A percentile compares a stretch with the other conserved stretches of the same genome.
phyloP scores from a whole-genome alignment of 1,139 yeast species.

The Sugiyamaella sp. region DNA sequence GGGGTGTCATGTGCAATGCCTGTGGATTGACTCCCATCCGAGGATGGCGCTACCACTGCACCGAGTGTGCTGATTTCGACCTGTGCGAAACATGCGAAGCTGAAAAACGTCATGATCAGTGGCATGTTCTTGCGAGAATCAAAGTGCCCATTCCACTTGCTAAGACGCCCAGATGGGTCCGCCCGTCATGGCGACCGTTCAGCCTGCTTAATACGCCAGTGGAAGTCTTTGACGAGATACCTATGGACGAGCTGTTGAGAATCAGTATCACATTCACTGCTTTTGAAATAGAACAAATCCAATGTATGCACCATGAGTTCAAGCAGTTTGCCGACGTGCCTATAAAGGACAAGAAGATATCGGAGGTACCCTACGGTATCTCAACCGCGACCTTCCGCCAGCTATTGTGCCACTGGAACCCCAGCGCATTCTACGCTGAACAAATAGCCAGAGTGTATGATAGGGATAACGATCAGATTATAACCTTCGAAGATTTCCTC shows the following conservation, averaged over 20 bases:
- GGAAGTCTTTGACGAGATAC: background rate
- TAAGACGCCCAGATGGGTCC: conserved; percentile 37
- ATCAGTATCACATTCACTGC: background rate
- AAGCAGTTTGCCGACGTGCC: conserved; percentile 17
- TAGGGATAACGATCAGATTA: conserved; percentile 32
- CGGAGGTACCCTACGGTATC: conserved; percentile 25
- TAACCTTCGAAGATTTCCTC: conserved; percentile 33
- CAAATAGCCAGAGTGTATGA: conserved; percentile 29
- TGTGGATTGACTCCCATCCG: conserved; percentile 40
- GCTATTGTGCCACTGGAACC: conserved; percentile 23
- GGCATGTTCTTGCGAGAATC: conserved; percentile 35
- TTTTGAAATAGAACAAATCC: background rate
- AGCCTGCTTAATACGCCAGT: background rate
- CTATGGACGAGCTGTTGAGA: background rate
- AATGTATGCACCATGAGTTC: conserved; percentile 21
- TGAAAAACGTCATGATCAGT: conserved; percentile 31
- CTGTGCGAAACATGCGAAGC: conserved; percentile 39
- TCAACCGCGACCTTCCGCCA: conserved; percentile 25
- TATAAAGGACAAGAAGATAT: background rate
- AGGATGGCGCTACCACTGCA: conserved; percentile 39
- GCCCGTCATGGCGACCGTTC: conserved; percentile 27
- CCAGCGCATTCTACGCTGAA: conserved; percentile 21
- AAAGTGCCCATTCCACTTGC: conserved; percentile 38
- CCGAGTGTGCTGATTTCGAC: conserved; percentile 41
- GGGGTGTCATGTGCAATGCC: conserved; percentile 39